A percentile compares a stretch with the other conserved stretches of the same genome.
Conservation (phyloP, 164 flowering plant genomes). For the Liquidambar formosana region DNA sequence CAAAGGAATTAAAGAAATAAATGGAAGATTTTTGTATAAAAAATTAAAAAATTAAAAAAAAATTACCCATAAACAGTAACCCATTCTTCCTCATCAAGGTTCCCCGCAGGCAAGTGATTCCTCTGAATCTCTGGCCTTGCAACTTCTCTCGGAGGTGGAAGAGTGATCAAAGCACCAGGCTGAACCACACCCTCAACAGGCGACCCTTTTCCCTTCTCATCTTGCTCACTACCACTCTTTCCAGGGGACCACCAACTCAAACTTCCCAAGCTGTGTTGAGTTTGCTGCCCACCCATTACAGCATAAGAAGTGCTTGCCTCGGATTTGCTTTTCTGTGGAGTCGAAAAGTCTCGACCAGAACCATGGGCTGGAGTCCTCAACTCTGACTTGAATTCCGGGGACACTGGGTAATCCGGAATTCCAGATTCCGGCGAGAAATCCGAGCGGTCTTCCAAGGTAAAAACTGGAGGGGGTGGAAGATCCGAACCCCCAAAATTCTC, state of each 20-base stretch:
- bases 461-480: slow-evolving; percentile 94
- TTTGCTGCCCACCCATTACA: slow-evolving; percentile 36
- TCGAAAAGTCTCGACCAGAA: slow-evolving; percentile 40
- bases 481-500: slow-evolving; percentile 80
- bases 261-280: slow-evolving; percentile 52
- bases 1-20: neutral
- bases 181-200: slow-evolving; percentile 93
- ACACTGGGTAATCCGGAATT: slow-evolving; percentile 55
- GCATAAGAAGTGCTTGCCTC: slow-evolving; percentile 66
- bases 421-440: slow-evolving; percentile 89
- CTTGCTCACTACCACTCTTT: slow-evolving; percentile 53
- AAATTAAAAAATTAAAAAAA: neutral
- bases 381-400: slow-evolving; percentile 68
- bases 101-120: slow-evolving; percentile 54
- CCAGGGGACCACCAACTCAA: slow-evolving; percentile 84
- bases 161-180: slow-evolving; percentile 73
- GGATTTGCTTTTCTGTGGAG: slow-evolving; percentile 58
- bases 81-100: slow-evolving; percentile 86
- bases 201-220: slow-evolving; percentile 72
- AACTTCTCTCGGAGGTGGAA: slow-evolving; percentile 91
- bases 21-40: neutral
- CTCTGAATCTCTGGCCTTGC: slow-evolving; percentile 88
- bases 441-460: slow-evolving; percentile 80
- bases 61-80: slow-evolving; percentile 98
- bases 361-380: slow-evolving; percentile 45